phyloP scores from a whole-genome alignment of 768 basidiomycete genomes.

The Tylopilus sp. region DNA sequence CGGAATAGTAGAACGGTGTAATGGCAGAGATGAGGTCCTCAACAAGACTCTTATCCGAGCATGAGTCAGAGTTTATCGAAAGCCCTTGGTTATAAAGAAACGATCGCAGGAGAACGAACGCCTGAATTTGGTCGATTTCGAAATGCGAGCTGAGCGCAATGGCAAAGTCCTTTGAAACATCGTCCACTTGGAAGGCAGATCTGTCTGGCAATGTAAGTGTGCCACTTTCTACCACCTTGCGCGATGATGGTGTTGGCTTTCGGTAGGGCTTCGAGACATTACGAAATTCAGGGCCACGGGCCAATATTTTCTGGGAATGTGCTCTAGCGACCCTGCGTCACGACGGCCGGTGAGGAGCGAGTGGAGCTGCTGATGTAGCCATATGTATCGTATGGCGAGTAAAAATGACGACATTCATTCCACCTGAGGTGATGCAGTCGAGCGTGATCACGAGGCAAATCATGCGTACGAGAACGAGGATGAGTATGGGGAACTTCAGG shows the following conservation, averaged over 20 bases:
- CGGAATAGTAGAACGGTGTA: conserved; percentile 78
- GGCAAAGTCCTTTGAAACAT: conserved; percentile 66
- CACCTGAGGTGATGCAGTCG: too few relatives aligned
- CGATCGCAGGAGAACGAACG: conserved; percentile 67
- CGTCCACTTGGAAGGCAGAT: conserved; percentile 57
- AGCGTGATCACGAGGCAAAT: too few relatives aligned
- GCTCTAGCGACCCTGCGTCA: conserved; percentile 56
- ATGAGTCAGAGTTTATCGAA: conserved; percentile 44
- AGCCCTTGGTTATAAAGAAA: conserved; percentile 78
- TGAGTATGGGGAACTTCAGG: too few relatives aligned
- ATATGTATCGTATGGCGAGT: too few relatives aligned
- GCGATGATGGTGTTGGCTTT: conserved; percentile 63
- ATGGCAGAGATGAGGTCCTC: conserved; percentile 55
- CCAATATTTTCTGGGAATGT: conserved; percentile 55
- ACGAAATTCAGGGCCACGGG: conserved; percentile 55
- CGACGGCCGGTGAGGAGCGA: conserved; percentile 53
- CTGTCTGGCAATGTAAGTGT: conserved; percentile 68
- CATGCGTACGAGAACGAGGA: too few relatives aligned
- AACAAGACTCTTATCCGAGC: conserved; percentile 37
- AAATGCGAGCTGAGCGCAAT: conserved; percentile 69
- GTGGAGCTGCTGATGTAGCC: conserved; percentile 62
- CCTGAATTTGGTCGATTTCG: conserved; percentile 77
- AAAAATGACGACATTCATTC: too few relatives aligned
- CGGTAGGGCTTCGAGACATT: conserved; percentile 65
- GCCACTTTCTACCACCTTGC: conserved; percentile 62